These are phyloP conservation scores for Erythrophleum ivorense DNA, from an alignment of 331 rosid genomes.

Conservation along the genomic window DNA sequence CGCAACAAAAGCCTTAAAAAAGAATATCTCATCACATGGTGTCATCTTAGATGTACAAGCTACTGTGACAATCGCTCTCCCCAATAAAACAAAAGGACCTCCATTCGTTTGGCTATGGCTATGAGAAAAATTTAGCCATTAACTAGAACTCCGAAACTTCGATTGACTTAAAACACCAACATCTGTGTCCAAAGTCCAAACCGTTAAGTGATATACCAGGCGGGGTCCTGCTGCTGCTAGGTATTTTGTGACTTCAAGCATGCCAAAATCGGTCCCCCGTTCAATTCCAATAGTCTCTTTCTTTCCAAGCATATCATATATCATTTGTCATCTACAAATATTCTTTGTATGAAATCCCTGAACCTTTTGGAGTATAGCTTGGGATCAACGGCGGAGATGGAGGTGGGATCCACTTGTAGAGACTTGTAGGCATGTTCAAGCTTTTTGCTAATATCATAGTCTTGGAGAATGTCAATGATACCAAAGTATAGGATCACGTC, in stretches of 20 bases:
- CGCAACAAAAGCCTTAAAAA: constrained; percentile 36
- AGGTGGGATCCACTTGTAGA: constrained; percentile 62
- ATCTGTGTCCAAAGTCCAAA: too few relatives aligned
- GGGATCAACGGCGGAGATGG: constrained; percentile 67
- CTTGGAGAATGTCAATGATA: constrained; percentile 72
- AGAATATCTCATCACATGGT: constrained; percentile 38
- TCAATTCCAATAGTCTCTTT: constrained; percentile 19
- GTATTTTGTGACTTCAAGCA: constrained; percentile 6
- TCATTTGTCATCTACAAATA: constrained; percentile 62
- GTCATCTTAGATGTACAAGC: constrained; percentile 41
- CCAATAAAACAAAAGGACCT: constrained; percentile 15
- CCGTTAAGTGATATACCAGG: too few relatives aligned
- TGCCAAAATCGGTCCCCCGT: constrained; percentile 37
- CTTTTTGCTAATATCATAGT: constrained; percentile 66
- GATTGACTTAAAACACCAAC: too few relatives aligned
- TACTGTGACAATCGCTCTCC: constrained; percentile 35
- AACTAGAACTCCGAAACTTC: constrained; percentile 31
- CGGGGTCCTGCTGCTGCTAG: too few relatives aligned
- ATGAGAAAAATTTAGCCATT: constrained; percentile 51
- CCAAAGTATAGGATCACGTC: constrained; percentile 71
- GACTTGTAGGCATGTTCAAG: constrained; percentile 75
- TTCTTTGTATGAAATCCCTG: constrained; percentile 60
- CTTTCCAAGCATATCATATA: constrained; percentile 22
- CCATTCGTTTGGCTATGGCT: constrained; percentile 43
- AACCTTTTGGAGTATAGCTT: constrained; percentile 65